Evolutionary conservation across 176 grass and related monocot genomes (phyloP).

Genomic region (Luzula sylvatica): DNA sequence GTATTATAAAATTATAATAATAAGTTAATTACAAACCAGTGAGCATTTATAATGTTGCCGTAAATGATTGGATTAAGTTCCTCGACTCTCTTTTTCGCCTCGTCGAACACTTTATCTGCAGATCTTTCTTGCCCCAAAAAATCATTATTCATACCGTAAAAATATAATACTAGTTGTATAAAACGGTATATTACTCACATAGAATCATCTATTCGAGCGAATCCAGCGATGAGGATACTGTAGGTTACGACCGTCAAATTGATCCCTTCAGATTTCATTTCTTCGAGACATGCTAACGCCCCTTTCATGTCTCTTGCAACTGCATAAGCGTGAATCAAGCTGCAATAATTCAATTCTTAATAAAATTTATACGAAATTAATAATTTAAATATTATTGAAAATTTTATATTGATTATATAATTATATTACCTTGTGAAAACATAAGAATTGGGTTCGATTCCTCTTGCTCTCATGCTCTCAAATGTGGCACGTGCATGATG

Average conservation of each 20-base stretch:
- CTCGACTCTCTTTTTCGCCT: constrained; percentile 54
- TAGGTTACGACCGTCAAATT: constrained; percentile 85
- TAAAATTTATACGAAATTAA: too few relatives aligned
- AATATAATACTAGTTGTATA: not conserved
- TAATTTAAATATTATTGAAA: not conserved
- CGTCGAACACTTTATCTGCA: constrained; percentile 77
- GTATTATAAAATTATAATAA: not conserved
- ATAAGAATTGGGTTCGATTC: constrained; percentile 84
- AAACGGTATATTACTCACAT: constrained; percentile 43
- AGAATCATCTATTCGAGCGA: constrained; percentile 63
- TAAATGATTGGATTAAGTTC: constrained; percentile 79
- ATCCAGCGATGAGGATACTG: constrained; percentile 87
- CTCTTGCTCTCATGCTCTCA: constrained; percentile 97
- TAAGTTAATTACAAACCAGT: constrained; percentile 62
- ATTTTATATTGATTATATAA: not conserved
- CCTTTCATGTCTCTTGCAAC: constrained; percentile 97
- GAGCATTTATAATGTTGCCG: constrained; percentile 94
- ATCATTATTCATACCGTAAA: not conserved
- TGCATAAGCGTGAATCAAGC: constrained; percentile 99
- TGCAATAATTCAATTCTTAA: constrained; percentile 29
- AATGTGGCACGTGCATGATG: constrained; percentile 93
- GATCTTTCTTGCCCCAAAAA: constrained; percentile 38
- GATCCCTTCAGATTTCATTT: constrained; percentile 86
- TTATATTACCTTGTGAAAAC: constrained; percentile 70
- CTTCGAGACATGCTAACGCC: constrained; percentile 60